Percentiles rank a stretch among this genome's conserved stretches.
phyloP scores from a whole-genome alignment of 441 rosid genomes.

The Pelargonium fulgidum region DNA sequence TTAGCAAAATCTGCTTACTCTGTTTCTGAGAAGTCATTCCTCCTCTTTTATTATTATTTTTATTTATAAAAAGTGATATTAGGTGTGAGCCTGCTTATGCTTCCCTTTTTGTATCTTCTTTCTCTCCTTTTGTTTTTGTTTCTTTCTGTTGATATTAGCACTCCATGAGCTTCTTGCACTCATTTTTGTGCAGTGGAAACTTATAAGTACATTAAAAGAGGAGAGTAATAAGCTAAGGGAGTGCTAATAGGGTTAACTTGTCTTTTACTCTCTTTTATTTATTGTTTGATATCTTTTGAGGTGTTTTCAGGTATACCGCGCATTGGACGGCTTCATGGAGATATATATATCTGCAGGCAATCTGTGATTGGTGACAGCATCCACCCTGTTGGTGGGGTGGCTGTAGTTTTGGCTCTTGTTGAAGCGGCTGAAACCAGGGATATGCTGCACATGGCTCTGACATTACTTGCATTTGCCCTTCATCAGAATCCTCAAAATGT shows the following conservation, averaged over 20 bases:
- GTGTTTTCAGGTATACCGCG: constrained; percentile 81
- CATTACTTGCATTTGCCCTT: constrained; percentile 86
- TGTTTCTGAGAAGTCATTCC: not conserved
- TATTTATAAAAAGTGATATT: too few species aligned
- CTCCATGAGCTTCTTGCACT: too few species aligned
- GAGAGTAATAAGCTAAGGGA: too few species aligned
- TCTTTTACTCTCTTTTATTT: not conserved
- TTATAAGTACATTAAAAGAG: too few species aligned
- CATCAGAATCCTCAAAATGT: constrained; percentile 96
- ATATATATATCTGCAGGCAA: constrained; percentile 76
- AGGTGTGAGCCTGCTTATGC: too few species aligned
- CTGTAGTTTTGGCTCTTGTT: constrained; percentile 87
- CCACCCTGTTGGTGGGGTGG: constrained; percentile 87
- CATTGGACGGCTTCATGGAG: constrained; percentile 88
- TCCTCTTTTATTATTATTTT: too few species aligned
- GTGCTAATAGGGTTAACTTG: too few species aligned
- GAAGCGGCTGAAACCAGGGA: constrained; percentile 96
- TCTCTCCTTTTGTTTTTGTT: too few species aligned
- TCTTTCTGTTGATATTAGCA: too few species aligned
- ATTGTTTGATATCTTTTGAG: constrained; percentile 10
- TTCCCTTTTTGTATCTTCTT: too few species aligned
- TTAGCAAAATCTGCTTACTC: not conserved
- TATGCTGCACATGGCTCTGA: constrained; percentile 97
- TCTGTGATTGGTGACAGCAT: constrained; percentile 90
- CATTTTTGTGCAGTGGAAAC: too few species aligned